Evolutionary conservation across 2,329 filamentous ascomycete genomes (phyloP).

Genomic region (Chaetomium olivaceum): DNA sequence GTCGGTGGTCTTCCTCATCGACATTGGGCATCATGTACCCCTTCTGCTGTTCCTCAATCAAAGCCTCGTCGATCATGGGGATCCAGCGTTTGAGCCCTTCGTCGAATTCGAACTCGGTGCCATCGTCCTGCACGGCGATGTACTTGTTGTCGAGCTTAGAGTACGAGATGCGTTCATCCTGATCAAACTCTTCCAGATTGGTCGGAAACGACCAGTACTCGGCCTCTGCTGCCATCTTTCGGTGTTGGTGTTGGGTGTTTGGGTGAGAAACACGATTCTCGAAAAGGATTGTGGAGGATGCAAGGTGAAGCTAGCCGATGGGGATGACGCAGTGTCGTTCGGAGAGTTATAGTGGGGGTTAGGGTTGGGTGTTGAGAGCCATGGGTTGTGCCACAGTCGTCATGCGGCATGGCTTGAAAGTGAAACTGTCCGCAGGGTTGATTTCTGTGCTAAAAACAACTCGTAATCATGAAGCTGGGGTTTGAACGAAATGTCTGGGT

Average conservation of each 20-base stretch:
- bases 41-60: slow-evolving; percentile 36
- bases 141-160: slow-evolving; percentile 81
- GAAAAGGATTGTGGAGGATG: background rate
- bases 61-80: slow-evolving; percentile 47
- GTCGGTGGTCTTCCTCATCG: slow-evolving; percentile 24
- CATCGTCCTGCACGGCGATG: slow-evolving; percentile 81
- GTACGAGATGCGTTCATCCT: slow-evolving; percentile 81
- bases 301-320: background rate
- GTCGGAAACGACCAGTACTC: slow-evolving; percentile 53
- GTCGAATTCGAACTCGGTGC: slow-evolving; percentile 83
- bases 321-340: background rate
- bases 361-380: background rate
- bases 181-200: slow-evolving; percentile 68
- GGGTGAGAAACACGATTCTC: background rate
- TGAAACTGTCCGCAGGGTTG: background rate
- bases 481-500: no score
- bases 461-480: background rate
- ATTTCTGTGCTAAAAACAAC: background rate
- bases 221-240: slow-evolving; percentile 29
- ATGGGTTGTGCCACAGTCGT: no score
- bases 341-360: background rate
- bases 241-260: background rate
- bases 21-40: slow-evolving; percentile 30
- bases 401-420: background rate
- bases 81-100: slow-evolving; percentile 72